Base-by-base conservation (phyloP, 495 filamentous ascomycete genomes). In the Xanthoparmelia taractica region DNA sequence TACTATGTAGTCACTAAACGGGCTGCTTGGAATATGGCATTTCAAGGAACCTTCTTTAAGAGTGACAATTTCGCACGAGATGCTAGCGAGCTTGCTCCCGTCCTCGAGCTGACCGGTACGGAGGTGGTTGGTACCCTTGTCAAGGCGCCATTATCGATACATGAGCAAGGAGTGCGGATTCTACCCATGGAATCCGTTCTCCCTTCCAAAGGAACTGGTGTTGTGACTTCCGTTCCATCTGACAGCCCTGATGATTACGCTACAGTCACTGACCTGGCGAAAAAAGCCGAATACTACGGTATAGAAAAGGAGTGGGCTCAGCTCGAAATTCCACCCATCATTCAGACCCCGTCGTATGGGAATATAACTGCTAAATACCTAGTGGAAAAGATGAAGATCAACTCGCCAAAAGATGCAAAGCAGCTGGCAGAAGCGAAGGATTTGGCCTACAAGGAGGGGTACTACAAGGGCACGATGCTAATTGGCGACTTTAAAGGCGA, bases 251-350 rank as follows among this genome's bases (percentile, higher is more conserved):
- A 98, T 68, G 94, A 98, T 72, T 98, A 89, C 74, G 91, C 90
- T 61, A 98, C 91, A 23, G 78, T 95, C 48, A 80, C 80, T 40
- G 94, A 98, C 63, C 82, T 98, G 61, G 84, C 86, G 33, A 97
- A 97, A 81, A 97, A 98, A 80, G 82, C 92, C n/a, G 94, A 97
- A 4, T 97, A 89, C 77, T 97, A 98, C 73, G 86, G 86, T 57
- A 97, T 98, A 74, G 85, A 95, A 76, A 96, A 94, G 76, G 93
- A 97, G 71, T 98, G 94, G 94, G 92, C 86, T 5, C 86, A 94
- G 70, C 76, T 94, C 50, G 90, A 96, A 61, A 91, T 97, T 63
- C 63, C 85, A 57, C 89, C 92, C 50, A 87, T 98, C 65, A 96
- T 98, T 64, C 80, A 91, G 38, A 97, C 94, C 12, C 93, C 93